Conservation (phyloP, 2,329 filamentous ascomycete genomes). For the Fusarium brevicatenulatum region DNA sequence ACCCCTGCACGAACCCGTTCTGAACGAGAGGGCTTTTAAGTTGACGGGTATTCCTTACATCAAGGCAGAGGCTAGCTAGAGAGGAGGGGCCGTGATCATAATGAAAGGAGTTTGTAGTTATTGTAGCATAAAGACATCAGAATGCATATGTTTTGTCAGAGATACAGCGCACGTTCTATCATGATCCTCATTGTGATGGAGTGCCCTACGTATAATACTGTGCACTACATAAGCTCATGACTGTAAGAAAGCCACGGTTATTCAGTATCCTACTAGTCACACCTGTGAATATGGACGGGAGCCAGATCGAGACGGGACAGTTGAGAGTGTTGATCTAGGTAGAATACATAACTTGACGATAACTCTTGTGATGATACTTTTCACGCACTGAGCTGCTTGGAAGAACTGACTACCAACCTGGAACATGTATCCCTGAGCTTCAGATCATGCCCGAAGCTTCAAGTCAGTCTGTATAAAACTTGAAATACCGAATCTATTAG, state of each 20-base stretch:
- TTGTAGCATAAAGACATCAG: background rate
- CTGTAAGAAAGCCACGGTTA: no score
- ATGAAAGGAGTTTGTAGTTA: background rate
- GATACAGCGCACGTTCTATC: no score
- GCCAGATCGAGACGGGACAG: accelerated
- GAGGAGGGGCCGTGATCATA: no score
- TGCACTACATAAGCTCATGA: no score
- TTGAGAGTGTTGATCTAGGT: no score
- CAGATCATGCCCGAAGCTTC: background rate
- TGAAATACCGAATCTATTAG: background rate
- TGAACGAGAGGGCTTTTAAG: constrained; percentile 36
- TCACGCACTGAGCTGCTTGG: no score
- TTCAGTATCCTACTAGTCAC: no score
- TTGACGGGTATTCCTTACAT: constrained; percentile 41
- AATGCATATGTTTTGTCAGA: background rate
- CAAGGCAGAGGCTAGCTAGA: background rate
- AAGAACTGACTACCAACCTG: no score
- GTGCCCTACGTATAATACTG: no score
- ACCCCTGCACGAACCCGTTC: constrained; percentile 30
- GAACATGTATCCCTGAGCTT: background rate
- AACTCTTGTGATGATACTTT: no score
- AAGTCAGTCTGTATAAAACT: background rate
- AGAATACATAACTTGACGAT: no score
- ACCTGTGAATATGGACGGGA: no score
- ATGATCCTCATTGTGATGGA: background rate